Conservation (phyloP, 148 eudicot genomes). For the Rhododendron kiyosumense region DNA sequence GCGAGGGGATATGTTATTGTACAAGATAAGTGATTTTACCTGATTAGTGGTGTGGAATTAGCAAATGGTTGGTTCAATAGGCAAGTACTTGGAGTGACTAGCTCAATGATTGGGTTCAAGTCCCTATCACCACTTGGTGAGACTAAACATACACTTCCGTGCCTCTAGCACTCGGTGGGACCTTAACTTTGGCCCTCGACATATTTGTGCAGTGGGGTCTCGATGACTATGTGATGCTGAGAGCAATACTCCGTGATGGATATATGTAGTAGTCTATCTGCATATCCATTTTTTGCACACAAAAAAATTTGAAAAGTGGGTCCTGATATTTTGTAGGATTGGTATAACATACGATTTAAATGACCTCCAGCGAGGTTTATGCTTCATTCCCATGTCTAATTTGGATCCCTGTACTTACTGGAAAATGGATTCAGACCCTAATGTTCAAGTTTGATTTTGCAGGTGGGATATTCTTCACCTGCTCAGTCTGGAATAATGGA, state of each 20-base stretch:
- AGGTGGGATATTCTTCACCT: conserved; percentile 91
- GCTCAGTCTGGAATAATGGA: conserved; percentile 73
- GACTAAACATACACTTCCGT: background rate
- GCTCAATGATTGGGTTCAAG: background rate
- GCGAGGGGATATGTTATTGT: background rate
- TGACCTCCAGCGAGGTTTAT: background rate
- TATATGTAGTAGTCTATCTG: background rate
- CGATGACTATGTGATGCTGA: background rate
- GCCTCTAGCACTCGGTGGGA: background rate
- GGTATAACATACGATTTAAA: background rate
- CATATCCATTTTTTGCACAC: background rate
- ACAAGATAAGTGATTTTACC: background rate
- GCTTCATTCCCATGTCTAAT: background rate
- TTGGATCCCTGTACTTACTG: background rate
- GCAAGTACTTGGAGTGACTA: background rate
- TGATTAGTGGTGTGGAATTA: background rate
- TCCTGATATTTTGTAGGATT: background rate
- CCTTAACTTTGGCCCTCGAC: background rate
- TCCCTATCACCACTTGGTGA: background rate
- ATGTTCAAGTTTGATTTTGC: conserved; percentile 17
- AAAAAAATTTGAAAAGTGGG: too few relatives aligned
- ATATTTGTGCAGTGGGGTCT: background rate
- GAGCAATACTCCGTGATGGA: background rate
- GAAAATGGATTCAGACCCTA: background rate
- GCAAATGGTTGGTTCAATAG: background rate